Conservation (phyloP, 768 basidiomycete species). For the Boletales sp. region DNA sequence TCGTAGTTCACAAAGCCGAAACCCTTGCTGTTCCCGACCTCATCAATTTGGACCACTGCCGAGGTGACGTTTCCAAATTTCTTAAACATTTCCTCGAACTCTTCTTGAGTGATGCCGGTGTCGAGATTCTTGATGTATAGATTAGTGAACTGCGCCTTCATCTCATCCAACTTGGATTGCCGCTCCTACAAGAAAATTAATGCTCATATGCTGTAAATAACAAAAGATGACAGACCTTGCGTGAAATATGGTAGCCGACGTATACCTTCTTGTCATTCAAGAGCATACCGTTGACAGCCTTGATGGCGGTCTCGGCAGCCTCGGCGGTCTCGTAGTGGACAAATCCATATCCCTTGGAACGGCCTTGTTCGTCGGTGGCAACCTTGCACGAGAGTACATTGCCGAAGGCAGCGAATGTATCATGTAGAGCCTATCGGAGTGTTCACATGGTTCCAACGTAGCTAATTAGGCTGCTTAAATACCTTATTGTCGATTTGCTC, state of each 20-base stretch:
- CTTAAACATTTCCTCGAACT: slow-evolving; percentile 80
- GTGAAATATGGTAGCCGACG: slow-evolving; percentile 95
- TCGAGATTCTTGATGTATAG: slow-evolving; percentile 98
- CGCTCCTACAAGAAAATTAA: slow-evolving; percentile 61
- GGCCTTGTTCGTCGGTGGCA: slow-evolving; percentile 91
- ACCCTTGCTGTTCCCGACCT: slow-evolving; percentile 89
- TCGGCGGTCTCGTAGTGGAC: slow-evolving; percentile 99
- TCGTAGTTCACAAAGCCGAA: slow-evolving; percentile 99
- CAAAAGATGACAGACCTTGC: slow-evolving; percentile 58
- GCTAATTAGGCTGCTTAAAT: not conserved
- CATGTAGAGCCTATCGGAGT: slow-evolving; percentile 80
- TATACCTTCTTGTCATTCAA: slow-evolving; percentile 99
- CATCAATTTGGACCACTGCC: slow-evolving; percentile 78
- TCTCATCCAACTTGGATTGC: slow-evolving; percentile 97
- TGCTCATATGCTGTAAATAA: too few relatives aligned
- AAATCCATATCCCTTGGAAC: slow-evolving; percentile 96
- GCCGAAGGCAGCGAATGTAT: slow-evolving; percentile 98
- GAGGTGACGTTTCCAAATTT: slow-evolving; percentile 84
- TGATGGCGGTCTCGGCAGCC: slow-evolving; percentile 93
- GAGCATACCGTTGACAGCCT: slow-evolving; percentile 98
- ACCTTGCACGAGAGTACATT: slow-evolving; percentile 99
- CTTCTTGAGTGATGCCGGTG: slow-evolving; percentile 74
- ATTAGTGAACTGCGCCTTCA: slow-evolving; percentile 97
- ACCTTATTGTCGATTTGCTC: slow-evolving; percentile 98
- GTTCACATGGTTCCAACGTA: not conserved